Evolutionary conservation across 306 rosid species (phyloP).

Genomic region (Coriaria nepalensis): DNA sequence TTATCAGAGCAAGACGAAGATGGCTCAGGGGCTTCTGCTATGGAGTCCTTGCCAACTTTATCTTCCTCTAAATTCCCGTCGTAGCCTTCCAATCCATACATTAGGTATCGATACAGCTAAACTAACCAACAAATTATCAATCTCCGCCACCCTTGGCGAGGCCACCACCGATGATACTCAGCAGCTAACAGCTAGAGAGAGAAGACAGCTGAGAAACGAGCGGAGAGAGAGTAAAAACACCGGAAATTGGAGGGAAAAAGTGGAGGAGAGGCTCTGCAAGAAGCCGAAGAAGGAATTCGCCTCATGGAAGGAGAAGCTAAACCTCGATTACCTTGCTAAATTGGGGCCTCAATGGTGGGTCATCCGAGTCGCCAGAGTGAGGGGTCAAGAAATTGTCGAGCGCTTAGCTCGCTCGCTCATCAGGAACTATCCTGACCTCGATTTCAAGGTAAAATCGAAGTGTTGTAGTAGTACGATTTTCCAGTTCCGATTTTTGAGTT

Average conservation of each 20-base stretch:
- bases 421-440: slow-evolving; percentile 36
- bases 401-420: slow-evolving; percentile 55
- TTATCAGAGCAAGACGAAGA: slow-evolving; percentile 6
- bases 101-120: slow-evolving; percentile 10
- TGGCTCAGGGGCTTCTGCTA: slow-evolving; percentile 39
- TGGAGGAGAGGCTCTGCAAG: slow-evolving; percentile 54
- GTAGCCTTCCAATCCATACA: slow-evolving; percentile 17
- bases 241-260: slow-evolving; percentile 58
- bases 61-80: slow-evolving; percentile 14
- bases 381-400: slow-evolving; percentile 42
- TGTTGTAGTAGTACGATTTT: too few relatives aligned
- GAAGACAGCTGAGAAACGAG: slow-evolving; percentile 57
- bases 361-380: slow-evolving; percentile 42
- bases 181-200: slow-evolving; percentile 47
- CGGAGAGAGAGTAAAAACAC: slow-evolving; percentile 46
- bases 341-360: slow-evolving; percentile 86
- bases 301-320: slow-evolving; percentile 63
- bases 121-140: slow-evolving; percentile 14
- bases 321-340: slow-evolving; percentile 52
- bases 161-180: slow-evolving; percentile 13
- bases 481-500: neutral
- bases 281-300: slow-evolving; percentile 57
- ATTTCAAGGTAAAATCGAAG: slow-evolving; percentile 57
- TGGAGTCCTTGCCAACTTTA: slow-evolving; percentile 40
- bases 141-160: slow-evolving; percentile 36